phyloP scores from a whole-genome alignment of 441 rosid species.

The Erodium texanum region DNA sequence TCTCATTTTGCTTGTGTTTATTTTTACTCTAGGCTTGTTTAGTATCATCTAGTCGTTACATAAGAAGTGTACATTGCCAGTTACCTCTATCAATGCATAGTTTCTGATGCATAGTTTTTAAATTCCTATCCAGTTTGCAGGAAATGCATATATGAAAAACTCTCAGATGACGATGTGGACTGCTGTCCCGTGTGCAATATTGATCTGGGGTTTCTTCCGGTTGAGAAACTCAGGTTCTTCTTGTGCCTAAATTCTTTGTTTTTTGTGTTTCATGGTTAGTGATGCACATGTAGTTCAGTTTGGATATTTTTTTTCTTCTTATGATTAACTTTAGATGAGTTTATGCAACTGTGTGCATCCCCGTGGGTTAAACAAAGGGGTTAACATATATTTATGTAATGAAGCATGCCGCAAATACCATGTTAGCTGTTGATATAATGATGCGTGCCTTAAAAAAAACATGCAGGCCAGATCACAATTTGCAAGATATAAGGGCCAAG shows the following conservation, averaged over 20 bases:
- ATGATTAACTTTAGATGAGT: background rate
- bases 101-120: conserved; percentile 17
- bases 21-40: background rate
- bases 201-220: conserved; percentile 56
- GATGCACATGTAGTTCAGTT: background rate
- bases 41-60: too few species aligned
- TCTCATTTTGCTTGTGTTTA: too few species aligned
- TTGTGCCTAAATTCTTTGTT: background rate
- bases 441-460: conserved; percentile 4
- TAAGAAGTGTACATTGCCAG: background rate
- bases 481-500: conserved; percentile 61
- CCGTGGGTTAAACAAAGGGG: background rate
- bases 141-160: conserved; percentile 56
- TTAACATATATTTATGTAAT: too few species aligned
- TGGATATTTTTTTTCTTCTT: background rate
- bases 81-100: background rate
- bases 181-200: conserved; percentile 62
- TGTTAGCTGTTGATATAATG: background rate
- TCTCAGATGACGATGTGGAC: conserved; percentile 57
- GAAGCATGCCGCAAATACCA: too few species aligned
- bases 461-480: conserved; percentile 64
- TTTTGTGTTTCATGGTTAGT: background rate
- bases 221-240: conserved; percentile 56
- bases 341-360: background rate
- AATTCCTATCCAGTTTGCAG: conserved; percentile 49